Evolutionary conservation across 2,329 filamentous ascomycete species (phyloP), one percentile per base, ranked within the genome.

Genomic region (Podosphaera fusca): DNA sequence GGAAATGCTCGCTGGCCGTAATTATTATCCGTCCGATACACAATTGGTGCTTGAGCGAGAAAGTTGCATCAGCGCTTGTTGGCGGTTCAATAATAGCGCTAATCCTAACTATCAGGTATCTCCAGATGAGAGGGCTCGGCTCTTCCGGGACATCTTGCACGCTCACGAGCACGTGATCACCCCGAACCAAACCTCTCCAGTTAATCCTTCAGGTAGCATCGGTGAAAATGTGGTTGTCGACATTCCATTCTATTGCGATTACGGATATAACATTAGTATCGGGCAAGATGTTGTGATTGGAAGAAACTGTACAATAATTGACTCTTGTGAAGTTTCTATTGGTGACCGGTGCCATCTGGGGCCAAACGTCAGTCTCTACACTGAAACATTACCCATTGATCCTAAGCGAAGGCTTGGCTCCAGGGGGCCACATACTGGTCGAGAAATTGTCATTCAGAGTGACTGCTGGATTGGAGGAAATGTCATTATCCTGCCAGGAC

Each of bases 241-340:
- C 65, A 81, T 85, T 2, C 90, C 90, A 0, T 96, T 98, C 68
- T 82, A 77, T 52, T 95, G 90, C 67, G 88, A 95, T 65, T 95
- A 95, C 65, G 92, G 92, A 0, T 96, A 95, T 71, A 96, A 98
- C 68, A 84, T 96, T 64, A 78, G 78, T 53, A 85, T 98, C 62
- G 89, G 86, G 10, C 83, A 89, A 63, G 82, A 92, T 61, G 87
- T 94, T 2, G 78, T 82, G 57, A 85, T 98, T 62, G 86, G 84
- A 21, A 78, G 85, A 57, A 85, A 87, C 64, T 95, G 89, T 69
- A 82, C 81, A 33, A 83, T 96, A 65, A 80, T 89, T 57, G 92
- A 98, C 67, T 82, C 88, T n/a, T 85, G 82, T 67, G 76, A 82
- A 61, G 84, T 96, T 59, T 80, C 74, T 52, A 88, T 96, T 64